Evolutionary conservation across 345 rosid species (phyloP).

Genomic region (Physaria fendleri): DNA sequence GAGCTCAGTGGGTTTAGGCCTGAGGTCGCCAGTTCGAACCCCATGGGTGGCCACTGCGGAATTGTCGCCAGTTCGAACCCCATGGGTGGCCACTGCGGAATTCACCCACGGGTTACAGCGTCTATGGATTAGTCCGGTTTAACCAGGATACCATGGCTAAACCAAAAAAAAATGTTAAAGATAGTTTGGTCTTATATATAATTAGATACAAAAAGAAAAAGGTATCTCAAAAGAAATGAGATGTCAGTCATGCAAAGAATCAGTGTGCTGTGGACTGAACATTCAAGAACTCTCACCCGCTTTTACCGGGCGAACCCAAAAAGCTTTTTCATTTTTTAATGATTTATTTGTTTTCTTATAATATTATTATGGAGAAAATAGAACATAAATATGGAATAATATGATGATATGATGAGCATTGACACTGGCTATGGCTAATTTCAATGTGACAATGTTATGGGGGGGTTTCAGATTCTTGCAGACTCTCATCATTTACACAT

Average conservation of each 20-base stretch:
- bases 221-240: slow-evolving; percentile 13
- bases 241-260: slow-evolving; percentile 36
- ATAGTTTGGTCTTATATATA: too few relatives aligned
- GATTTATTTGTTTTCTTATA: neutral
- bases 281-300: slow-evolving; percentile 25
- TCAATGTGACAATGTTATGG: slow-evolving; percentile 67
- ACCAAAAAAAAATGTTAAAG: too few relatives aligned
- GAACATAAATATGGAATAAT: neutral
- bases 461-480: slow-evolving; percentile 40
- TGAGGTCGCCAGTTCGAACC: too few relatives aligned
- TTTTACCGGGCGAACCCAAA: slow-evolving; percentile 26
- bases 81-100: too few relatives aligned
- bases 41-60: too few relatives aligned
- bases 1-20: too few relatives aligned
- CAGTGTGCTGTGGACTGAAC: slow-evolving; percentile 2
- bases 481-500: slow-evolving; percentile 17
- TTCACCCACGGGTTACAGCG: too few relatives aligned
- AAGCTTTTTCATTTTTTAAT: neutral
- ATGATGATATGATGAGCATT: slow-evolving; percentile 2
- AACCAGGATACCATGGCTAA: too few relatives aligned
- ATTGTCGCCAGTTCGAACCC: too few relatives aligned
- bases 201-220: slow-evolving; percentile 11
- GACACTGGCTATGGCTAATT: slow-evolving; percentile 23
- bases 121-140: too few relatives aligned
- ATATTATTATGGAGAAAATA: neutral